Evolutionary conservation across 768 basidiomycete species (phyloP), one percentile per base, ranked within the genome.

Genomic region (Roridomyces roridus): DNA sequence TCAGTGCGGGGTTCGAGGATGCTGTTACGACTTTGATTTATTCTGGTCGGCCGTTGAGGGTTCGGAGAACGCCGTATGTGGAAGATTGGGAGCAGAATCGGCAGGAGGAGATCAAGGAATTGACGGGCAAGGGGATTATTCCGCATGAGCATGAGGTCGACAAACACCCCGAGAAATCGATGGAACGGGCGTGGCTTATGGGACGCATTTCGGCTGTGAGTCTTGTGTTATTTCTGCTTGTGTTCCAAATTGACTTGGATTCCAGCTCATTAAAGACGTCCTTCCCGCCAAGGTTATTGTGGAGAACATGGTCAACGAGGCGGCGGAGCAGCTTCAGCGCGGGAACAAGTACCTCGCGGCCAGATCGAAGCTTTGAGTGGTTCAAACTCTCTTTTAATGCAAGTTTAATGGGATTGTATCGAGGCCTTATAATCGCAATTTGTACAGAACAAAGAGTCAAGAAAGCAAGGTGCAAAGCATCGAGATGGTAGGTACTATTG

Each of bases 41-140:
- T 76, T 92, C 92, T 40, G 94, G 94, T 11, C 86, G 95, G 28
- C 95, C 96, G 18, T 76, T 97, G 63, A 85, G 95, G 35, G 94
- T 96, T 34, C 76, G 87, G 61, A 85, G 87, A 70, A 94, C 92
- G 2, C 85, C 90, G 17, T 97, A 94, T 69, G 83, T 96, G 57
- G 86, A 86, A 15, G 86, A 94, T 61, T 94, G 94, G 91, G 87
- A 94, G 66, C 80, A 78, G 64, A 92, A 92, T 72, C 80, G 90
- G 26, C 84, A 86, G 69, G 80, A 73, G 5, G 93, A 96, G 79
- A 96, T 96, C 68, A 86, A 87, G 72, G 84, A 87, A 59, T 80
- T 96, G 51, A 92, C 92, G 0, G 80, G 84, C 8, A 82, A 91
- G 75, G 95, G 95, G n/a, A 82, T 93, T 62, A 72, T 97, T 55